A percentile compares a stretch with the other conserved stretches of the same genome.
phyloP scores from a whole-genome alignment of 2,329 filamentous ascomycete species.

The Penicillium freii region DNA sequence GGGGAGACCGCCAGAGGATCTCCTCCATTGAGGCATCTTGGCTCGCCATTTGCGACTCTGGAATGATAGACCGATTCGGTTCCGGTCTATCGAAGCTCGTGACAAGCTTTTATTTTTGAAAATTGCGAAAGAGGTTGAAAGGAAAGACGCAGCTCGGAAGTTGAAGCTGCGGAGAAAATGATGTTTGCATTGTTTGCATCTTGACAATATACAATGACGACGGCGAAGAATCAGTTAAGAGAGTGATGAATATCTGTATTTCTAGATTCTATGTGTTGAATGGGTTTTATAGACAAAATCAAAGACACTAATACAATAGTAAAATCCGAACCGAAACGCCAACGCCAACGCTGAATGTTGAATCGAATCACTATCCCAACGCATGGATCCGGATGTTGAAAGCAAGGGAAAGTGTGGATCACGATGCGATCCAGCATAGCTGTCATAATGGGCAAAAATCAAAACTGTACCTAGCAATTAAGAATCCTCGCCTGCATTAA shows the following conservation, averaged over 20 bases:
- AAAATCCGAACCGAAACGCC: constrained; percentile 15
- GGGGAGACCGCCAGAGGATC: constrained; percentile 47
- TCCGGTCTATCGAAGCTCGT: neutral
- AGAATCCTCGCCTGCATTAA: constrained; percentile 4
- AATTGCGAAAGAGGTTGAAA: neutral
- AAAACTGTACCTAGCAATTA: neutral
- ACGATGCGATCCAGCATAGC: constrained; percentile 2
- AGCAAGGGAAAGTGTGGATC: constrained; percentile 13
- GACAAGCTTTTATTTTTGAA: neutral
- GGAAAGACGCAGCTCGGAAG: constrained; percentile 1
- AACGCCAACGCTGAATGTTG: constrained; percentile 33
- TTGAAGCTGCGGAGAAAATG: constrained; percentile 9
- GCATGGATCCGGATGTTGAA: constrained; percentile 31
- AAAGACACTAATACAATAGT: neutral
- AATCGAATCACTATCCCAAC: constrained; percentile 23
- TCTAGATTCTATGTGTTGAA: neutral
- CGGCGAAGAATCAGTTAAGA: neutral
- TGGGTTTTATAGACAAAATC: neutral
- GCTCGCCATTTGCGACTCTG: constrained; percentile 30
- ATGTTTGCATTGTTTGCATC: constrained; percentile 34
- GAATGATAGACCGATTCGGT: neutral
- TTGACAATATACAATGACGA: neutral
- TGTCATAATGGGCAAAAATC: neutral
- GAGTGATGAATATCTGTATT: neutral
- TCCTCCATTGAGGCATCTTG: constrained; percentile 44